Evolutionary conservation across 2,329 filamentous ascomycete species (phyloP), one percentile per base, ranked within the genome.

Genomic region (Hortaea sp.): DNA sequence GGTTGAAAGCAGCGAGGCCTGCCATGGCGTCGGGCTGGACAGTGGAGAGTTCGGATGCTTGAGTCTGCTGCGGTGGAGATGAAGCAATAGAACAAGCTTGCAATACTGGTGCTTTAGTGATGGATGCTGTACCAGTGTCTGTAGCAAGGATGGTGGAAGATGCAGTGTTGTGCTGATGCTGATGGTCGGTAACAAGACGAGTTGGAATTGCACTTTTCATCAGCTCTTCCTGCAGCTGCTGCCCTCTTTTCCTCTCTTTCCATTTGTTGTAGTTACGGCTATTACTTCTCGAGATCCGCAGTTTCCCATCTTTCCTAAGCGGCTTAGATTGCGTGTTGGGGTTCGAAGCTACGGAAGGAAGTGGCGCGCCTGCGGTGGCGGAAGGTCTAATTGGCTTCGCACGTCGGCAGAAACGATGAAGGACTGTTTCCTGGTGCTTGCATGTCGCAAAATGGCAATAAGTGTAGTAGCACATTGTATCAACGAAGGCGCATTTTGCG

Each of bases 361-460:
- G 20, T 20, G 20, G 20, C 20, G 20, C 20, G 20, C 20, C 20
- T 20, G 20, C 20, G 20, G 20, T 20, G 20, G 20, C 20, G 20
- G 20, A 20, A 20, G 20, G 20, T 20, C 20, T 20, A 20, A 20
- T 20, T 20, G 20, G 20, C 20, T 20, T 20, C 20, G 20, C 20
- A 20, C 20, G 20, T 20, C 20, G 49, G 49, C 61, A 63, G 42
- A 51, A 57, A n/a, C 46, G 38, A 46, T 53, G 41, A 13, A 62
- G 50, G n/a, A 57, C 39, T 9, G 55, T 51, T 39, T 61, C 46
- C 38, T 60, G 55, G 46, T 64, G 62, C 27, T 50, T 48, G 47
- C 62, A 64, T 43, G 50, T 43, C 28, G 50, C 43, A 46, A 55
- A 64, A 50, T 58, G 61, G 52, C 55, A 50, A 44, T 62, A 61